Evolutionary conservation across 2,329 filamentous ascomycete species (phyloP).

Genomic region (Cladosporium sp.): DNA sequence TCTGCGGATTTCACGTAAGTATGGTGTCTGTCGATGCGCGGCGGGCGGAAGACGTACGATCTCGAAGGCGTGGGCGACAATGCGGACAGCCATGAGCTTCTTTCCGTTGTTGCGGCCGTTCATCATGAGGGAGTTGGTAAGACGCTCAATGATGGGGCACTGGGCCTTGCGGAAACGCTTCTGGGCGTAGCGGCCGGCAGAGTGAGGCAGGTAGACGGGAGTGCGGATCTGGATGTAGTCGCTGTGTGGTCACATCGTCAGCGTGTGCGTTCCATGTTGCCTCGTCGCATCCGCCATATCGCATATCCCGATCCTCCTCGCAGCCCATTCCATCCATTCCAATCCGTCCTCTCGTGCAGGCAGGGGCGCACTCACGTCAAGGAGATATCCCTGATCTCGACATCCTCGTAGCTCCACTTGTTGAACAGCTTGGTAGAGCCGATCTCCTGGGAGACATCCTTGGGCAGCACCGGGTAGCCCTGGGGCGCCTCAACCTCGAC

Average conservation of each 20-base stretch:
- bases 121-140: conserved; percentile 99
- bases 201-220: conserved; percentile 98
- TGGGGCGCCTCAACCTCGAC: conserved; percentile 88
- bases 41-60: conserved; percentile 68
- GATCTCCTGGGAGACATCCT: conserved; percentile 85
- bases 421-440: conserved; percentile 95
- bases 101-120: conserved; percentile 99
- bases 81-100: conserved; percentile 99
- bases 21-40: conserved; percentile 1
- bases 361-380: conserved; percentile 72
- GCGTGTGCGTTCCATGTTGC: conserved; percentile 2
- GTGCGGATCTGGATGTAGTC: conserved; percentile 99
- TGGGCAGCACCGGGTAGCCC: conserved; percentile 79
- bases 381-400: conserved; percentile 99
- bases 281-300: background rate
- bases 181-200: conserved; percentile 94
- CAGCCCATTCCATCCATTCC: conserved; percentile 2
- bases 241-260: conserved; percentile 50
- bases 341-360: conserved; percentile 12
- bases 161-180: conserved; percentile 99
- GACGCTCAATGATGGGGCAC: conserved; percentile 99
- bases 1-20: conserved; percentile 49
- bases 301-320: background rate
- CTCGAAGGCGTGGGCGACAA: conserved; percentile 98
- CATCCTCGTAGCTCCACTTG: conserved; percentile 98